Base-by-base conservation (phyloP, 1,139 yeast genomes). In the Lodderomyces elongisporus region DNA sequence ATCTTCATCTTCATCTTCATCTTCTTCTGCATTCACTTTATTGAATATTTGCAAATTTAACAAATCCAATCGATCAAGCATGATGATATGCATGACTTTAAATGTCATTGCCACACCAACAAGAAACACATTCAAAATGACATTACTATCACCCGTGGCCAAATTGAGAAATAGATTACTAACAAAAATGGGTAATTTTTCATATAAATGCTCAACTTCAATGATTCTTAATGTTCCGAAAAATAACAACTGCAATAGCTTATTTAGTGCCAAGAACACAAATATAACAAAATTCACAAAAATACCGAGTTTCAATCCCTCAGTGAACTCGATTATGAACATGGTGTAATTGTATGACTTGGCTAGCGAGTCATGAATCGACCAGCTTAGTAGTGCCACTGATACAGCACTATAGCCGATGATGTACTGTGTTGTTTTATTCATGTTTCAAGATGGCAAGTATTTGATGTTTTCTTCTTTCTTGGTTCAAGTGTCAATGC, bases 201-300 rank as follows among this genome's bases (percentile, higher is more conserved):
- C 94, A 41, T 80, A 70, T 15, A 89, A 62, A 50, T 83, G 88
- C 46, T 89, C 95, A 31, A 74, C 60, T 52, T 91, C 98, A 30
- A 85, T 67, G 20, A 79, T 61, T 35, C 95, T 64, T 35, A 91
- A 60, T 36, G 77, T 79, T 1, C 96, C 96, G 61, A 88, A 88
- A 30, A 88, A 53, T 1, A 79, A 4, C 33, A 55, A 37, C 42
- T 76, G 79, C 1, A 76, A 44, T 5, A 61, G 17, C 39, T 67
- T 65, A 5, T 75, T 79, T 3, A 67, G 32, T 6, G 68, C 41
- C 4, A 67, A 43, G 30, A 66, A 47, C 27, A 62, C 54, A 29
- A 75, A 52, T 12, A 70, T 47, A 6, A 62, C 43, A 22, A 49
- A 48, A 38, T 64, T 65, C 31, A 65, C 42, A 8, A 63, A 37